Evolutionary conservation across 1,284 basidiomycete genomes (phyloP), one percentile per base, ranked within the genome.

Genomic region (Xerocomus nothofagi): DNA sequence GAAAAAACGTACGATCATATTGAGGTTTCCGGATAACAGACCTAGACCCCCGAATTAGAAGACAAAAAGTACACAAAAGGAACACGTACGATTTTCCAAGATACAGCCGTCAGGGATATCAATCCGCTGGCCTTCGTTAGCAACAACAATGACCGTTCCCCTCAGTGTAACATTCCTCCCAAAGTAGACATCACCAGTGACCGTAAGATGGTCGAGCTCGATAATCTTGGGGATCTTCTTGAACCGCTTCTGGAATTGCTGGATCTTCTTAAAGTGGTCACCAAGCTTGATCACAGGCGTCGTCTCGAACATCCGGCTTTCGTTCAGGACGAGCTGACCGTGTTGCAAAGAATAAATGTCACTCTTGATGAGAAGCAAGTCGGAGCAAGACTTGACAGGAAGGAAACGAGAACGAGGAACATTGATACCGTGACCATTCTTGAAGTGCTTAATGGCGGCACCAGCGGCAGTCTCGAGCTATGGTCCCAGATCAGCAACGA

Each of bases 241-340:
- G 87, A 96, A 96, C 41, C 93, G 82, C 74, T 94, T 95, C 77
- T 98, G 93, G 82, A 98, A 98, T 70, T 94, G 87, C 62, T 91
- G 88, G 49, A 98, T 97, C 80, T 91, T 90, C 77, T 90, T 90
- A 74, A 90, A 91, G 68, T 91, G 88, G 69, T 96, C 93, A 45
- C 95, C 93, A 38, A 98, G 83, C 79, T 98, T 98, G 79, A 99
- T 93, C 50, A 98, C 96, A 21, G 97, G 96, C 3, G 93, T 98
- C 38, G 88, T 93, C 69, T 86, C 88, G 70, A 98, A 98, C 84
- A 95, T 91, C 65, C 93, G 76, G 50, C 84, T 79, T 61, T 87
- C 84, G 71, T 93, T 94, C 81, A 98, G 89, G 56, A 94, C 84
- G 46, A 99, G 84, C 65, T 92, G 91, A 50, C 97, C 97, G 71